Percentiles rank a stretch among this genome's conserved stretches.
Evolutionary conservation across 2,329 filamentous ascomycete genomes (phyloP).

Genomic region (Colletotrichum truncatum): DNA sequence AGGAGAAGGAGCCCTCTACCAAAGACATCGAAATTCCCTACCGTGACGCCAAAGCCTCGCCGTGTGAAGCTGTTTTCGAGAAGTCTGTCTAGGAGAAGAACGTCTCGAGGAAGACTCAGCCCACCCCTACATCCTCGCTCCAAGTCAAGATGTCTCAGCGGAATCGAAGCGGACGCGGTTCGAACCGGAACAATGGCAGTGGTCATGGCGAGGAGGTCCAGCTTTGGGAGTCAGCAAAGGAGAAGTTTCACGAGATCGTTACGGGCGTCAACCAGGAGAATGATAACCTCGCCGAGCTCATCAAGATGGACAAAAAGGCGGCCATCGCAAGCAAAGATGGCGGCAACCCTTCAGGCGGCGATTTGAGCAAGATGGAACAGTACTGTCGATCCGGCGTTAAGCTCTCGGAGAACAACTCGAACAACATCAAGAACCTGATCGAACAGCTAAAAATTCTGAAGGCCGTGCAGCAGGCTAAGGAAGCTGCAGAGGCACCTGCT

Average conservation of each 20-base stretch:
- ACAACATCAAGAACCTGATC: slow-evolving; percentile 46
- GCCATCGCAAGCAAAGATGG: slow-evolving; percentile 48
- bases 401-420: slow-evolving; percentile 48
- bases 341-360: slow-evolving; percentile 34
- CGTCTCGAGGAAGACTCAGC: neutral
- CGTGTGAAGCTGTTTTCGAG: neutral
- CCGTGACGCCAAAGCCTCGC: neutral
- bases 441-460: slow-evolving; percentile 53
- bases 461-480: slow-evolving; percentile 53
- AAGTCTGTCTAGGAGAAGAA: slow-evolving; percentile 12
- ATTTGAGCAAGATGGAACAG: slow-evolving; percentile 54
- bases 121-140: neutral
- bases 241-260: slow-evolving; percentile 49
- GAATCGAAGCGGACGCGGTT: slow-evolving; percentile 54
- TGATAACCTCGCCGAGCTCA: slow-evolving; percentile 48
- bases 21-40: neutral
- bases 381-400: slow-evolving; percentile 53
- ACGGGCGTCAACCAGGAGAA: slow-evolving; percentile 52
- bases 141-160: slow-evolving; percentile 50
- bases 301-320: slow-evolving; percentile 50
- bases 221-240: slow-evolving; percentile 53
- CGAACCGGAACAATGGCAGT: slow-evolving; percentile 53
- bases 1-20: neutral
- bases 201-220: slow-evolving; percentile 53
- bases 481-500: slow-evolving; percentile 43